Base-by-base conservation (phyloP, 2,329 filamentous ascomycete species). In the Claviceps pusilla region DNA sequence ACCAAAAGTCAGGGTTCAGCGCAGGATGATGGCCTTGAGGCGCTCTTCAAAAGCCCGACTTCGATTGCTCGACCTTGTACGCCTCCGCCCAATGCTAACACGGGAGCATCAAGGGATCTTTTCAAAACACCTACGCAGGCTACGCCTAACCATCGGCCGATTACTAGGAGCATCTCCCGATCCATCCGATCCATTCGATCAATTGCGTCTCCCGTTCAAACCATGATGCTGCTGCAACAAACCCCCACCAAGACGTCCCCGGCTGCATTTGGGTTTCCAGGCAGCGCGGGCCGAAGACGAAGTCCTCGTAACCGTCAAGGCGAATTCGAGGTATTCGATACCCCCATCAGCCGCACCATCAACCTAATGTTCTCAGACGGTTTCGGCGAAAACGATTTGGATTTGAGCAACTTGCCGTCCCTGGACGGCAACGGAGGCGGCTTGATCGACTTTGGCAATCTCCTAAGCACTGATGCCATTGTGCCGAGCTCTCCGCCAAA, bases 121-220 rank as follows among this genome's bases (percentile, higher is more conserved):
- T 80, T 82, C 65, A 83, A 82, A 65, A 84, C 82, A 3, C 80
- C 82, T 1, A 79, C 79, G 1, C 77, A 76, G n/a, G 73, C 73
- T n/a, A 80, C 77, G 1, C 81, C 78, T 2, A 81, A 68, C 59
- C 79, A 80, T 62, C 79, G 77, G 59, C 81, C 76, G 39, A 77
- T 77, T 63, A 83, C 79, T 60, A 74, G 79, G 62, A 82, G 78
- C 64, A 75, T 82, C 14, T 79, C 78, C 11, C 73, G 73, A 55
- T 80, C 79, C 41, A 71, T 80, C 55, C 74, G 75, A 49, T 76
- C 76, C 3, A 68, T 64, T 28, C 67, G 69, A 50, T 70, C 71
- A 2, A 62, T 70, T 19, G 64, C 67, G 43, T 79, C 77, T 5
- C 76, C 77, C 0, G 63, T 63, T 49, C 71, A 74, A 53, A 62